Percentiles rank a stretch among this genome's conserved stretches.
Conservation (phyloP, 306 rosid genomes). For the Inga oerstediana region DNA sequence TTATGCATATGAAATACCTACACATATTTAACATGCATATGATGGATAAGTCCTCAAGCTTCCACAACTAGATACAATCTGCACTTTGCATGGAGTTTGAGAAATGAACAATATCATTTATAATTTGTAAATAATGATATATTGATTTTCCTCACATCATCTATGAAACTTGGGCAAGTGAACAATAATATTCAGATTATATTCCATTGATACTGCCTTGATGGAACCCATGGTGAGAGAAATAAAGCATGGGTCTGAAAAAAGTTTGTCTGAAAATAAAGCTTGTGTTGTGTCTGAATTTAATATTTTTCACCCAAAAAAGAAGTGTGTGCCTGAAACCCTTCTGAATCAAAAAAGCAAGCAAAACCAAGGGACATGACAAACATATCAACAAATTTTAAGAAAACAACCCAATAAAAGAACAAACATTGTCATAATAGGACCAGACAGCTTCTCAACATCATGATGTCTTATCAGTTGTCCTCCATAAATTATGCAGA, state of each 20-base stretch:
- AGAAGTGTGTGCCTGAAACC: background rate
- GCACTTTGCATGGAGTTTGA: background rate
- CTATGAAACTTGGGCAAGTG: background rate
- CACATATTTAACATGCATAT: background rate
- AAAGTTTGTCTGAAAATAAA: background rate
- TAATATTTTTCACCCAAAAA: background rate
- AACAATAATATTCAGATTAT: background rate
- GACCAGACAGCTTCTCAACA: slow-evolving; percentile 6
- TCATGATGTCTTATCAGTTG: slow-evolving; percentile 28
- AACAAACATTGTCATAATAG: slow-evolving; percentile 20
- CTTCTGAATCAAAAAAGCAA: background rate
- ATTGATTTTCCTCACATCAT: background rate
- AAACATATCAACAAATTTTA: slow-evolving; percentile 18
- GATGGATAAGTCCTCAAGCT: background rate
- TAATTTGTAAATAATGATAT: background rate
- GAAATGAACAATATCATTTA: background rate
- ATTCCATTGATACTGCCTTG: background rate
- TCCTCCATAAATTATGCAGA: background rate
- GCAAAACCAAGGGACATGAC: background rate
- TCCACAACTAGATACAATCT: background rate
- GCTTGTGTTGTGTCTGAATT: background rate
- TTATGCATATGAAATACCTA: background rate
- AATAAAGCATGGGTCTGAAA: background rate
- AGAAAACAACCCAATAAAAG: slow-evolving; percentile 23
- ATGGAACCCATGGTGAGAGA: background rate